Evolutionary conservation across 139 green algal genomes (phyloP).

Genomic region (Picochlorum costavermella): DNA sequence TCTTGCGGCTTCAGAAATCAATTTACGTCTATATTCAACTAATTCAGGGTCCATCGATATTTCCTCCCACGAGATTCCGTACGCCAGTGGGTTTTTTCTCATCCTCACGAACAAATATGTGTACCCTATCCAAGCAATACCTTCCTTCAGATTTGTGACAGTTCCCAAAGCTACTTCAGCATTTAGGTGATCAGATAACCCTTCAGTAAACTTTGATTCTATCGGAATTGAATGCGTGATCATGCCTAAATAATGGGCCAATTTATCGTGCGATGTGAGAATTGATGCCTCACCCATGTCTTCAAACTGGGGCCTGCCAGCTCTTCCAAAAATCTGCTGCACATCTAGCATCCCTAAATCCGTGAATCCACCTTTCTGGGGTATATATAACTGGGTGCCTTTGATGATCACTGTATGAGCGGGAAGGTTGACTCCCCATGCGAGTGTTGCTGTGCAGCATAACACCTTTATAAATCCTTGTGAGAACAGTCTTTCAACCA

Average conservation of each 20-base stretch:
- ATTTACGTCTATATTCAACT: slow-evolving; percentile 40
- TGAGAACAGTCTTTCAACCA: slow-evolving; percentile 86
- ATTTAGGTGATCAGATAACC: slow-evolving; percentile 89
- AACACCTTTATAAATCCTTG: slow-evolving; percentile 86
- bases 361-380: slow-evolving; percentile 80
- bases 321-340: slow-evolving; percentile 97
- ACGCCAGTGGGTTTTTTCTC: slow-evolving; percentile 81
- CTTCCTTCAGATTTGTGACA: slow-evolving; percentile 87
- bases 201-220: slow-evolving; percentile 72
- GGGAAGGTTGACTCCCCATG: slow-evolving; percentile 97
- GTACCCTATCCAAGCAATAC: slow-evolving; percentile 83
- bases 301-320: slow-evolving; percentile 87
- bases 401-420: slow-evolving; percentile 97
- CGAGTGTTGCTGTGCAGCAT: slow-evolving; percentile 91
- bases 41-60: slow-evolving; percentile 62
- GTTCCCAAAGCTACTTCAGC: slow-evolving; percentile 91
- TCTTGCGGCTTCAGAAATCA: slow-evolving; percentile 64
- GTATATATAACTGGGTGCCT: slow-evolving; percentile 97
- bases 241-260: slow-evolving; percentile 93
- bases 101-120: slow-evolving; percentile 93
- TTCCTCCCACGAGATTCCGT: slow-evolving; percentile 85
- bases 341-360: slow-evolving; percentile 96
- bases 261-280: slow-evolving; percentile 92
- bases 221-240: slow-evolving; percentile 80
- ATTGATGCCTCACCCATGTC: slow-evolving; percentile 45